phyloP scores from a whole-genome alignment of 352 stramenopile genomes.

The Pythium chondricola region DNA sequence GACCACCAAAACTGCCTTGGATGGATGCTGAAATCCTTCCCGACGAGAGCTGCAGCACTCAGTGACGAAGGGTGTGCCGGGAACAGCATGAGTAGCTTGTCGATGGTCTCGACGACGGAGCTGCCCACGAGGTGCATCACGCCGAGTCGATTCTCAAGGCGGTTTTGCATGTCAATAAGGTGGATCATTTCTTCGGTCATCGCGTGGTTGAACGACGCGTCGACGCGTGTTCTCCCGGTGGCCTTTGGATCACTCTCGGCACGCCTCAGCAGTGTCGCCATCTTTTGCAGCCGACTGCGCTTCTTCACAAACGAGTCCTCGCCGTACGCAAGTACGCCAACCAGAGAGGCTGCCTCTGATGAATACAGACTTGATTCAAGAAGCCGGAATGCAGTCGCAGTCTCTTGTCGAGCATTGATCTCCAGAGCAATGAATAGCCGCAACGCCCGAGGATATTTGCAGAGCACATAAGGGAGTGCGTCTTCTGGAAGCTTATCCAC shows the following conservation, averaged over 20 bases:
- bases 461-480: slow-evolving; percentile 30
- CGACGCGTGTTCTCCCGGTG: slow-evolving; percentile 5
- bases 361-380: slow-evolving; percentile 19
- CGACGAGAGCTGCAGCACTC: slow-evolving; percentile 26
- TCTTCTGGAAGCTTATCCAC: slow-evolving; percentile 20
- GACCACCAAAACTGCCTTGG: slow-evolving; percentile 55
- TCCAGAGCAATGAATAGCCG: slow-evolving; percentile 37
- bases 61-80: slow-evolving; percentile 32
- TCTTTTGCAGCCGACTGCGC: slow-evolving; percentile 32
- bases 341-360: slow-evolving; percentile 23
- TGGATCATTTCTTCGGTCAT: slow-evolving; percentile 46
- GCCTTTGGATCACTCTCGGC: neutral
- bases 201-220: slow-evolving; percentile 35
- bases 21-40: slow-evolving; percentile 33
- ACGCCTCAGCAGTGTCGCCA: slow-evolving; percentile 23
- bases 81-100: slow-evolving; percentile 53
- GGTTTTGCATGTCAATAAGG: slow-evolving; percentile 35
- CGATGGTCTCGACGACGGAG: slow-evolving; percentile 49
- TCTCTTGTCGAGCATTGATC: slow-evolving; percentile 26
- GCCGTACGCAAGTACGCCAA: slow-evolving; percentile 41
- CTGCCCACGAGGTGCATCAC: slow-evolving; percentile 36
- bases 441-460: slow-evolving; percentile 35
- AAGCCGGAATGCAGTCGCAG: slow-evolving; percentile 28
- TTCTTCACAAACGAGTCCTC: slow-evolving; percentile 37
- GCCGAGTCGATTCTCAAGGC: slow-evolving; percentile 29